Evolutionary conservation across 2,329 filamentous ascomycete genomes (phyloP).

Genomic region (Chaetothyriales sp.): DNA sequence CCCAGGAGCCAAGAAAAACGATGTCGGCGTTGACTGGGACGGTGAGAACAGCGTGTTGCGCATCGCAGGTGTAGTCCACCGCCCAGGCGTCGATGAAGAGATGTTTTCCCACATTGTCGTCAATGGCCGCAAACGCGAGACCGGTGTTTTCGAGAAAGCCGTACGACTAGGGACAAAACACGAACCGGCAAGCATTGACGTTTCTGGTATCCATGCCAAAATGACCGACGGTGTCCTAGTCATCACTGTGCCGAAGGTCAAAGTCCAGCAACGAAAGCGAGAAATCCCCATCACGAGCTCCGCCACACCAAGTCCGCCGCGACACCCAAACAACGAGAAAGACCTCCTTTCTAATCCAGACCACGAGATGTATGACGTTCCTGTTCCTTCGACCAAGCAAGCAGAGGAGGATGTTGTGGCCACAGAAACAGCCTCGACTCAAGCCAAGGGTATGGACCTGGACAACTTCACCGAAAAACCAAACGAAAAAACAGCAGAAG

Average conservation of each 20-base stretch:
- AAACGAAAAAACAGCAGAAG: constrained; percentile 8
- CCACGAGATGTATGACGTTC: constrained; percentile 10
- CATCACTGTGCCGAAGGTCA: constrained; percentile 62
- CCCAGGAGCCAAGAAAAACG: constrained; percentile 65
- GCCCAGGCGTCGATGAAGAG: constrained; percentile 56
- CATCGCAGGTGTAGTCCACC: constrained; percentile 59
- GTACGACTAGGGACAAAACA: constrained; percentile 43
- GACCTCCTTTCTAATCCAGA: constrained; percentile 34
- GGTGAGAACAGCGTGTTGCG: constrained; percentile 51
- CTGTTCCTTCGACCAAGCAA: neutral
- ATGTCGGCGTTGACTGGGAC: constrained; percentile 65
- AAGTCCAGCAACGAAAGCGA: constrained; percentile 38
- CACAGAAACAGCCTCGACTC: neutral
- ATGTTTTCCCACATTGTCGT: constrained; percentile 50
- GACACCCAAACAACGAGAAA: constrained; percentile 31
- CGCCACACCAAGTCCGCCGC: constrained; percentile 4
- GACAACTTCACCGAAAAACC: constrained; percentile 12
- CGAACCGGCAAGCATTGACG: constrained; percentile 50
- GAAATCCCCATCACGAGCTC: constrained; percentile 31
- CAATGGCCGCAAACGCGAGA: constrained; percentile 58
- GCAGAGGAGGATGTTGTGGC: neutral
- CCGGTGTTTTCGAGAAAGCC: constrained; percentile 61
- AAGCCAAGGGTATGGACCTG: constrained; percentile 10
- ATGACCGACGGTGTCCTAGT: constrained; percentile 66
- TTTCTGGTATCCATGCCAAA: constrained; percentile 55